These are phyloP conservation scores for Suhomyces bolitotheri DNA, from an alignment of 1,139 yeast genomes.

Conservation along the genomic window DNA sequence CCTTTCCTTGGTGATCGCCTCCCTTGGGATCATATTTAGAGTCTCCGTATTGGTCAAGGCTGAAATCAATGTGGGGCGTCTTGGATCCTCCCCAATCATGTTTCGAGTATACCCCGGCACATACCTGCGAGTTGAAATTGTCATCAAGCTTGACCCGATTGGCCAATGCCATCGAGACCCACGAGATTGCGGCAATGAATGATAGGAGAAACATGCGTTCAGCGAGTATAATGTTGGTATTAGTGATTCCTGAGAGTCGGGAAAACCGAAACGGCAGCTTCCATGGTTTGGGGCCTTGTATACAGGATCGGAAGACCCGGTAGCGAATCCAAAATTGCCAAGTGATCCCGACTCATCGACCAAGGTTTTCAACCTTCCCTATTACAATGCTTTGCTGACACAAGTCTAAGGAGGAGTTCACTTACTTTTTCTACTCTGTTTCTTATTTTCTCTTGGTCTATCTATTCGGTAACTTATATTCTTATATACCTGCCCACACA, in stretches of 20 bases:
- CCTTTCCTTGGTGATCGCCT: slow-evolving; percentile 21
- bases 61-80: slow-evolving; percentile 61
- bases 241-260: too few species aligned
- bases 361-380: too few species aligned
- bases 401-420: too few species aligned
- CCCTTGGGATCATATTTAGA: slow-evolving; percentile 34
- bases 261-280: too few species aligned
- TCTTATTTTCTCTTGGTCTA: background rate
- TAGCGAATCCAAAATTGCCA: too few species aligned
- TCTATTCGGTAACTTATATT: background rate
- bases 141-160: slow-evolving; percentile 52
- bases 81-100: slow-evolving; percentile 83
- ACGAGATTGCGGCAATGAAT: slow-evolving; percentile 2
- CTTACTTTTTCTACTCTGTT: background rate
- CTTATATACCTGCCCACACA: slow-evolving; percentile 39
- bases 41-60: slow-evolving; percentile 36
- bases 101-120: slow-evolving; percentile 88
- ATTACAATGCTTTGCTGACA: too few species aligned
- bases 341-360: too few species aligned
- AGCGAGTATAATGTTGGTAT: too few species aligned
- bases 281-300: too few species aligned
- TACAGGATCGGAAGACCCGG: too few species aligned
- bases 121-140: slow-evolving; percentile 55
- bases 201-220: slow-evolving; percentile 7
- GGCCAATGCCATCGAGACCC: slow-evolving; percentile 28